These are phyloP conservation scores for Candida maesae DNA, from an alignment of 805 yeast genomes.

Conservation along the genomic window DNA sequence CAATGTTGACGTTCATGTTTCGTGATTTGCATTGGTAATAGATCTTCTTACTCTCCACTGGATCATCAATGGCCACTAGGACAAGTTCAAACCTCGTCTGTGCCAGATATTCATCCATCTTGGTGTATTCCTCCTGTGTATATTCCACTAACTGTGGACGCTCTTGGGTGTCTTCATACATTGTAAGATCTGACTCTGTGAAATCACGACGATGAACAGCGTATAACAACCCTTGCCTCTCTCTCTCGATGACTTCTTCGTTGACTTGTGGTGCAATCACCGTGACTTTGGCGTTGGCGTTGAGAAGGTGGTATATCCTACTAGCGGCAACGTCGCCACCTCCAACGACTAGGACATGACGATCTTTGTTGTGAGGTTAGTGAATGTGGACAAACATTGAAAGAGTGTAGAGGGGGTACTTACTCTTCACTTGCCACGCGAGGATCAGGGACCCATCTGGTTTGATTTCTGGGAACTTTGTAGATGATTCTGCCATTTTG, in stretches of 20 bases:
- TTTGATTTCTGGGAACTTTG: constrained; percentile 15
- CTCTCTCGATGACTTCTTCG: constrained; percentile 32
- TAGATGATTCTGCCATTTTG: too few relatives aligned
- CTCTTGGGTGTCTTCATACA: constrained; percentile 37
- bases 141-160: constrained; percentile 10
- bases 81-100: constrained; percentile 53
- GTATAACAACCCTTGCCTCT: constrained; percentile 39
- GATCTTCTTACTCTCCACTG: constrained; percentile 50
- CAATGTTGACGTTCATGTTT: constrained; percentile 67
- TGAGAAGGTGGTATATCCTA: constrained; percentile 59
- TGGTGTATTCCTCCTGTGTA: constrained; percentile 22
- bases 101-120: constrained; percentile 29
- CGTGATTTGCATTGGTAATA: constrained; percentile 45
- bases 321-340: constrained; percentile 77
- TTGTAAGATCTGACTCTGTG: constrained; percentile 40
- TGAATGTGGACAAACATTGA: constrained; percentile 8
- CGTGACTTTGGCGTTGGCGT: constrained; percentile 68
- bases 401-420: constrained; percentile 18
- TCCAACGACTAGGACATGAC: constrained; percentile 70
- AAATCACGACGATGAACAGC: constrained; percentile 44
- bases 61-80: constrained; percentile 73
- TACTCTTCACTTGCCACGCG: constrained; percentile 70
- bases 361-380: constrained; percentile 28
- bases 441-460: constrained; percentile 56
- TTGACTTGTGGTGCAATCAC: constrained; percentile 49